Percentiles rank a stretch among this genome's conserved stretches.
These are phyloP conservation scores for Coccomyxa sp. DNA, from an alignment of 139 green algal genomes.

Conservation along the genomic window DNA sequence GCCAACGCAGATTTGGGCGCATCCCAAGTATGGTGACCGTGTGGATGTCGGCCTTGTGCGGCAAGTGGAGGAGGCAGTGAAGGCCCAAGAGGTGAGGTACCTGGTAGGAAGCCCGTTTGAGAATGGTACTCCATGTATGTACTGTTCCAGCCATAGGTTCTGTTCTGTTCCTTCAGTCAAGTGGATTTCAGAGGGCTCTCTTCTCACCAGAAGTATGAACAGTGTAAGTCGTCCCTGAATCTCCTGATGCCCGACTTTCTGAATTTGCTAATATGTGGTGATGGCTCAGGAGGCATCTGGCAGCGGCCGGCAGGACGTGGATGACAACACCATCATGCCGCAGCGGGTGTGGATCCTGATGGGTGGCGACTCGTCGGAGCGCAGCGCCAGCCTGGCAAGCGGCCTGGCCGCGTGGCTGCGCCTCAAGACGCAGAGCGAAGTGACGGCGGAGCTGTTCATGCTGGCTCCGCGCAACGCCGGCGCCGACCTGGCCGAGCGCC, in stretches of 20 bases:
- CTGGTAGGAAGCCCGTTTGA: neutral
- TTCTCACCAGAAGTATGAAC: too few relatives aligned
- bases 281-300: too few relatives aligned
- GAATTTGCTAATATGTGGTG: too few relatives aligned
- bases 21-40: neutral
- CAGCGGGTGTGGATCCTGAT: constrained; percentile 66
- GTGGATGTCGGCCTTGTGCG: neutral
- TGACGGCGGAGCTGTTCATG: constrained; percentile 52
- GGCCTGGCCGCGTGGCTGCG: constrained; percentile 15
- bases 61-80: neutral
- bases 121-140: too few relatives aligned
- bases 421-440: neutral
- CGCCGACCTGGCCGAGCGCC: constrained; percentile 8
- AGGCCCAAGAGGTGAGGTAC: neutral
- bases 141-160: too few relatives aligned
- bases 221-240: too few relatives aligned
- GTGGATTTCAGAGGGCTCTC: too few relatives aligned
- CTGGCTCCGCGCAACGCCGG: constrained; percentile 31
- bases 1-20: neutral
- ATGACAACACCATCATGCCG: neutral
- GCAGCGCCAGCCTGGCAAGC: constrained; percentile 30
- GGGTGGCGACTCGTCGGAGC: constrained; percentile 50
- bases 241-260: too few relatives aligned
- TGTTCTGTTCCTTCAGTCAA: too few relatives aligned
- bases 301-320: constrained; percentile 3